Evolutionary conservation across 352 stramenopile genomes (phyloP).

Genomic region (Globisporangium cylindrosporum): DNA sequence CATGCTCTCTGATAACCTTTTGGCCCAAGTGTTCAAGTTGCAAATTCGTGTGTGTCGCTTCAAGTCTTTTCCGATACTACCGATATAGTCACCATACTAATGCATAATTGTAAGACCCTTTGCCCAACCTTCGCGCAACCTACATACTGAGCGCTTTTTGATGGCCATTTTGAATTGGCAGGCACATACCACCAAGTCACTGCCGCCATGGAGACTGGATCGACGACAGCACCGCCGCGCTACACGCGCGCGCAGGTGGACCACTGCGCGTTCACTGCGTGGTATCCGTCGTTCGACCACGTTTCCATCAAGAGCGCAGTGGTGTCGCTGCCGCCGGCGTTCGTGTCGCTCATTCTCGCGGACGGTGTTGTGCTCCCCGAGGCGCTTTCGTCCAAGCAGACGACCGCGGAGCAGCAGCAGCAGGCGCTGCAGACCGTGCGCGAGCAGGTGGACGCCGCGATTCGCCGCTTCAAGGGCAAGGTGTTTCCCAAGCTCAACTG

Average conservation of each 20-base stretch:
- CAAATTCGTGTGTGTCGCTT: conserved; percentile 7
- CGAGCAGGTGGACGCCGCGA: conserved; percentile 56
- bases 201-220: neutral
- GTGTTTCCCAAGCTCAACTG: conserved; percentile 94
- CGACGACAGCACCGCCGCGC: conserved; percentile 18
- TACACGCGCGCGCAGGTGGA: conserved; percentile 76
- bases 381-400: conserved; percentile 15
- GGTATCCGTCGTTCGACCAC: conserved; percentile 58
- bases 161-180: conserved; percentile 7
- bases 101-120: neutral
- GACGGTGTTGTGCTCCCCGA: conserved; percentile 63
- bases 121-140: no score
- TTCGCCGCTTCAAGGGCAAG: conserved; percentile 62
- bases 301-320: conserved; percentile 67
- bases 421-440: conserved; percentile 41
- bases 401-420: conserved; percentile 23
- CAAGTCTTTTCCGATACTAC: neutral
- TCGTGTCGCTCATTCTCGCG: conserved; percentile 60
- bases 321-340: conserved; percentile 44
- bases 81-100: neutral
- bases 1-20: conserved; percentile 7
- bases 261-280: conserved; percentile 72
- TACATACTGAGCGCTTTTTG: no score
- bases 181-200: neutral
- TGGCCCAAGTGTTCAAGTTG: neutral